Evolutionary conservation across 345 rosid species (phyloP), one percentile per base, ranked within the genome.

Genomic region (Atalantia buxifolia): DNA sequence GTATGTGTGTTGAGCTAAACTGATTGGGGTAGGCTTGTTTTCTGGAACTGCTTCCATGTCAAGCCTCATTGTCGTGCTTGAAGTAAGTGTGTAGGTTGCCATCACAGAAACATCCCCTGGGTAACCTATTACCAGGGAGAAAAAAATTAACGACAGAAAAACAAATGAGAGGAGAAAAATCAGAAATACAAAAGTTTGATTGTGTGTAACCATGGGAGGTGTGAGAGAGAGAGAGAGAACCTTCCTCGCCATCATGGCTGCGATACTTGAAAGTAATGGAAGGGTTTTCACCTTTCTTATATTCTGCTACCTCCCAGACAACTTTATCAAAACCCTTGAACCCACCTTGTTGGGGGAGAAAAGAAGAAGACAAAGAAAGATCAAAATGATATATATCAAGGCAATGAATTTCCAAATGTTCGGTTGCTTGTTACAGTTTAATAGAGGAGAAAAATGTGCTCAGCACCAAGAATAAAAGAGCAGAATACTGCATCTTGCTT

Each of bases 1-100:
- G 83, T 96, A 96, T n/a, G 97, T 93, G 80, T 93, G 99, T 74
- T 96, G 99, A 64, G 98, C 99, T 83, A 93, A 86, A 85, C 63
- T 93, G 50, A 96, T 87, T 9, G 93, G 98, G 80, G 98, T 92
- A 31, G 94, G 90, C 84, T 88, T 91, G 80, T 86, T 89, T 82
- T 88, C 89, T 0, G 97, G 84, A 76, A 91, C 85, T 24, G 95
- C 99, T 80, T 93, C 95, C 98, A 95, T 95, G 85, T 95, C 94
- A 9, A 95, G 97, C 83, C 92, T 88, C 94, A 95, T 75, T 3
- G 94, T 85, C 1, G 90, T 89, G 56, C 78, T 84, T 79, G 98
- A 89, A 50, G 93, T 83, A 12, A 95, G 95, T 2, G 91, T 82
- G 85, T 91, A 95, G 55, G 92, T 90, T 56, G 97, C 98, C 6